A percentile compares a stretch with the other conserved stretches of the same genome.
These are phyloP conservation scores for Sugiyamaella valdiviana DNA, from an alignment of 805 yeast species.

Conservation along the genomic window DNA sequence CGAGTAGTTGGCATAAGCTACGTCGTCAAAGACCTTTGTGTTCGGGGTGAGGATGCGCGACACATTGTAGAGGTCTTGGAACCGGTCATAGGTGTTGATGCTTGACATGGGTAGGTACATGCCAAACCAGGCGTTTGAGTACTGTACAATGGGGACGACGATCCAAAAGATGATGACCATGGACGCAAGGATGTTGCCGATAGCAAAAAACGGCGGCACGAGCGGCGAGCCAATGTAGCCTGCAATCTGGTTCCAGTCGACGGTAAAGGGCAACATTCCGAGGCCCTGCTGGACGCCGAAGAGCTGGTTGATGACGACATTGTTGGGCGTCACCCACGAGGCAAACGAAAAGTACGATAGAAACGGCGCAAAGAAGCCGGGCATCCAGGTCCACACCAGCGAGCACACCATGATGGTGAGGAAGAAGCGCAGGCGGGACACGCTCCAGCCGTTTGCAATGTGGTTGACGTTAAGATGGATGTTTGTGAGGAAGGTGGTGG, in stretches of 20 bases:
- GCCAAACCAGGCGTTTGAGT: conserved; percentile 52
- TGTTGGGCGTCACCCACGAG: conserved; percentile 58
- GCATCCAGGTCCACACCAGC: conserved; percentile 54
- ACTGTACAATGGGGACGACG: conserved; percentile 47
- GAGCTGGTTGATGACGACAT: conserved; percentile 54
- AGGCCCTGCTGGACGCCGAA: conserved; percentile 59
- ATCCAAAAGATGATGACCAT: conserved; percentile 49
- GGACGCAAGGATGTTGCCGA: conserved; percentile 41
- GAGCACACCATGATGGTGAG: conserved; percentile 35
- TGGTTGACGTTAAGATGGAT: conserved; percentile 46
- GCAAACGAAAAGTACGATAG: conserved; percentile 54
- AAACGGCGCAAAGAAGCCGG: conserved; percentile 53
- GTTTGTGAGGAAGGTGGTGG: conserved; percentile 50
- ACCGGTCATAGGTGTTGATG: conserved; percentile 46
- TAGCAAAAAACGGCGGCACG: conserved; percentile 51
- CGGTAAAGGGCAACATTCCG: conserved; percentile 59
- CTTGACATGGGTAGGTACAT: conserved; percentile 52
- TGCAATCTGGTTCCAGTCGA: conserved; percentile 63
- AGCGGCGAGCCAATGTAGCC: conserved; percentile 55
- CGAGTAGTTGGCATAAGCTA: conserved; percentile 51
- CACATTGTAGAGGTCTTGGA: conserved; percentile 46
- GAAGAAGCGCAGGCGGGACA: conserved; percentile 48
- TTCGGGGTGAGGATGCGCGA: conserved; percentile 38
- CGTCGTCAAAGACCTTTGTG: conserved; percentile 35
- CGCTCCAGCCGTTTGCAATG: conserved; percentile 55